Conservation (phyloP, 345 rosid species). For the Eucalyptus marginata region DNA sequence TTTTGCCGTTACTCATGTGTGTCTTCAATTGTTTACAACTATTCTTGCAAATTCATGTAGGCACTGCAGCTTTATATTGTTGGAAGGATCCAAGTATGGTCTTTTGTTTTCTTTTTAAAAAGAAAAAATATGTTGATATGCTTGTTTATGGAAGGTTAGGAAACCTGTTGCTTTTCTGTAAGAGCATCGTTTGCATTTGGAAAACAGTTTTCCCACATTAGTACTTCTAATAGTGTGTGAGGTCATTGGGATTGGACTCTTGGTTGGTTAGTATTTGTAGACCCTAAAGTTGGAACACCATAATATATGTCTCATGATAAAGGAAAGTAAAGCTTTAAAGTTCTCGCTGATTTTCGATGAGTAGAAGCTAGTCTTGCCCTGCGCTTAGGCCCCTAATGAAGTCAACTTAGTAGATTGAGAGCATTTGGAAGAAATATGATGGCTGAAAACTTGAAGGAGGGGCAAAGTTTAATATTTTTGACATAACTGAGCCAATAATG, state of each 20-base stretch:
- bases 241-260: neutral
- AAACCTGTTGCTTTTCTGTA: neutral
- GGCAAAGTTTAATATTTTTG: neutral
- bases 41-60: neutral
- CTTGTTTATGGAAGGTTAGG: neutral
- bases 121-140: neutral
- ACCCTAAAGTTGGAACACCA: neutral
- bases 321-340: neutral
- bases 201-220: neutral
- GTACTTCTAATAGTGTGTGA: neutral
- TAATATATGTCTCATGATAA: neutral
- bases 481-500: neutral
- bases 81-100: neutral
- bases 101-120: neutral
- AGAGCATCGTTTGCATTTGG: neutral
- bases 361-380: neutral
- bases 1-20: neutral
- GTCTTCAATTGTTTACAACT: neutral
- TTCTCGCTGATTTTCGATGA: neutral
- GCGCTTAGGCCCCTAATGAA: neutral
- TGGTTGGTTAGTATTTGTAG: neutral
- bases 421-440: neutral
- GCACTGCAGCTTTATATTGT: neutral
- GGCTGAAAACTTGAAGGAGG: neutral
- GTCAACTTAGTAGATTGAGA: neutral